phyloP scores from a whole-genome alignment of 192 early-diverging fungal genomes.

The Phlyctochytrium arcticum region DNA sequence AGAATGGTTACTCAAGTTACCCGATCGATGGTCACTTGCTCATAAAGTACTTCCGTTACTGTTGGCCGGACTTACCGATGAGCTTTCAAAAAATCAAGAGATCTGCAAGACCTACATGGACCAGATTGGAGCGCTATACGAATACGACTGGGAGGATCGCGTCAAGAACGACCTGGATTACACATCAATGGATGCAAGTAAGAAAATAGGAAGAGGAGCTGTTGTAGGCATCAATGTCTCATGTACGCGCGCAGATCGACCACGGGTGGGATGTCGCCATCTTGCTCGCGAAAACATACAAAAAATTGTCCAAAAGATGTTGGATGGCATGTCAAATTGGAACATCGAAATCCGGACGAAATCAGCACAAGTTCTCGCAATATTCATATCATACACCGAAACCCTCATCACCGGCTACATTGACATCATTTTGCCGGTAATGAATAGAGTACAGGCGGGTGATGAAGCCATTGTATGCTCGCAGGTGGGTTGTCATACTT shows the following conservation, averaged over 20 bases:
- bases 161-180: conserved; percentile 60
- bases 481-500: conserved; percentile 17
- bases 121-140: conserved; percentile 45
- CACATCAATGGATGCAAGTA: neutral
- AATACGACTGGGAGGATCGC: conserved; percentile 47
- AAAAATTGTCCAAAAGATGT: conserved; percentile 39
- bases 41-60: conserved; percentile 49
- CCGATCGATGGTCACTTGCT: conserved; percentile 47
- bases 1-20: conserved; percentile 39
- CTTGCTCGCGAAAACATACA: conserved; percentile 50
- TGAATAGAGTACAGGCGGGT: conserved; percentile 40
- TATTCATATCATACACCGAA: conserved; percentile 43
- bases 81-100: conserved; percentile 25
- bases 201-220: too few relatives aligned
- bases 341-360: conserved; percentile 40
- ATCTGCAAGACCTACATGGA: conserved; percentile 28
- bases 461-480: conserved; percentile 45
- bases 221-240: too few relatives aligned
- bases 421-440: conserved; percentile 37
- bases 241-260: conserved; percentile 39
- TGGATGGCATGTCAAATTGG: conserved; percentile 49
- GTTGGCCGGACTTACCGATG: conserved; percentile 46
- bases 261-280: conserved; percentile 46
- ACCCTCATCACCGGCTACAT: conserved; percentile 51
- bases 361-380: conserved; percentile 32